Base-by-base conservation (phyloP, 305 asterid genomes). In the Solanum chacoense region DNA sequence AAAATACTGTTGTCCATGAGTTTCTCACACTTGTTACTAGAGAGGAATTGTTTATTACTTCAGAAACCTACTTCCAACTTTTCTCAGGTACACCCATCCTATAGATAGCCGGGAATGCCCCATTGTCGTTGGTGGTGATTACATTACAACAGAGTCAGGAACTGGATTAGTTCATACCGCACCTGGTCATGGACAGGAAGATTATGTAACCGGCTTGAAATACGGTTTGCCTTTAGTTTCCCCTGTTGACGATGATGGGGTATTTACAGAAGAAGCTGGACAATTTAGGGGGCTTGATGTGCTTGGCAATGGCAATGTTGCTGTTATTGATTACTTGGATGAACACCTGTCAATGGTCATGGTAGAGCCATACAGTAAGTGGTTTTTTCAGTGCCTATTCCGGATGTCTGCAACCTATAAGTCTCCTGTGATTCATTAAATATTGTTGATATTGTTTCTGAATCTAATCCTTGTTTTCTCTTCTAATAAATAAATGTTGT, bases 151-250 rank as follows among this genome's bases (percentile, higher is more conserved):
- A 11, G 99, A 96, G 87, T 96, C 99, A 8, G 99, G 99, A 93
- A 97, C 99, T 45, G 99, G 99, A 91, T 91, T 97, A 91, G 99
- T 97, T 89, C 99, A 97, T 90, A 97, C 99, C 35, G 99, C 99
- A 55, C 99, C 99, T 59, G 99, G 99, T 87, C 99, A 97, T 89
- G 99, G 99, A 79, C 99, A 95, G 90, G 99, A 97, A 89, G 99
- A 97, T 92, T 95, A 94, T 88, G 93, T 91, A 29, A 94, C 98
- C 85, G 99, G 99, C 91, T 95, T 95, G 89, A 97, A 96, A 92
- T 97, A 96, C 88, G 96, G 94, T 11, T 91, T 97, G 90, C 96
- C 99, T 34, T 92, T 97, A 88, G 42, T 95, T 88, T 95, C 99
- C 77, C 99, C 99, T 65, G 99, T 97, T 88, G 98, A 97, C 84